phyloP scores from a whole-genome alignment of 192 early-diverging fungal genomes.

The Rhizophagus prolifer region DNA sequence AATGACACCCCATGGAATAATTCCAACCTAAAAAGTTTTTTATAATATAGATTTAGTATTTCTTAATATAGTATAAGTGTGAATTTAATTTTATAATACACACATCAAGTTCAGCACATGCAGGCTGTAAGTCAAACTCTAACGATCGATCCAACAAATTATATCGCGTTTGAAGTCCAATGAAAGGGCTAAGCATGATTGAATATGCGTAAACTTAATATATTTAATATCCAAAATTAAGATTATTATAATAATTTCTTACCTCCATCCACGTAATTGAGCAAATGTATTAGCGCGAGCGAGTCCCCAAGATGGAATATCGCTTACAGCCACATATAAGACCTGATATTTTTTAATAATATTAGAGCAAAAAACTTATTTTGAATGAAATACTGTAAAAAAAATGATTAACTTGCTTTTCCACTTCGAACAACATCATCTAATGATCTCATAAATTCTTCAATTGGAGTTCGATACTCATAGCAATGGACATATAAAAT shows the following conservation, averaged over 20 bases:
- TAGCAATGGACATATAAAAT: constrained; percentile 29
- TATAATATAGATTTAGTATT: no score
- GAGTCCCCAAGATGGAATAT: constrained; percentile 44
- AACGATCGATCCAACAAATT: constrained; percentile 37
- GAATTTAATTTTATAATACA: neutral
- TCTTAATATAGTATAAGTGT: no score
- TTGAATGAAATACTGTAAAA: no score
- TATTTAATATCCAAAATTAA: no score
- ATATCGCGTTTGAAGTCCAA: constrained; percentile 37
- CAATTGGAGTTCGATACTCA: constrained; percentile 44
- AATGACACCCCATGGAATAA: neutral
- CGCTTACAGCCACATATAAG: constrained; percentile 44
- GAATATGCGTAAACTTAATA: no score
- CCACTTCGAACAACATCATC: constrained; percentile 59
- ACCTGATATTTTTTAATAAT: constrained; percentile 9
- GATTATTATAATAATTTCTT: no score
- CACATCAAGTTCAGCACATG: constrained; percentile 33
- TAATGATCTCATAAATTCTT: constrained; percentile 61
- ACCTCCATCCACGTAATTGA: constrained; percentile 9
- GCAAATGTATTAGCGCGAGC: neutral
- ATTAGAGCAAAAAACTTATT: no score
- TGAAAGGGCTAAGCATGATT: constrained; percentile 37
- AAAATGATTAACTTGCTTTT: constrained; percentile 30
- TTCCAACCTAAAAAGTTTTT: neutral
- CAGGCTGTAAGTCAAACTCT: constrained; percentile 43